Base-by-base conservation (phyloP, 768 basidiomycete species). In the Boletus reticulatus region DNA sequence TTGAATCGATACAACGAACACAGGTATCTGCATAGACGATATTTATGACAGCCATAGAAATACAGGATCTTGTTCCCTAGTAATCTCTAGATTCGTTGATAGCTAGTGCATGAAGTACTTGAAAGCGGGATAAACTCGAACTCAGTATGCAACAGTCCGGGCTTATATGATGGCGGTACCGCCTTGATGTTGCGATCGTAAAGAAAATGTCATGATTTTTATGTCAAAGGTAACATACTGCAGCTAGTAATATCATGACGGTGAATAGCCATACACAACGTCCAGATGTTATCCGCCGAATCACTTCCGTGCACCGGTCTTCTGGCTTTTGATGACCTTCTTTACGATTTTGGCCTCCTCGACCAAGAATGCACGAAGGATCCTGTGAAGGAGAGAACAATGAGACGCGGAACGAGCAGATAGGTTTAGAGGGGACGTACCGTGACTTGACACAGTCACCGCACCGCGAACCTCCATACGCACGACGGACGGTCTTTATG, bases 261-360 rank as follows among this genome's bases (percentile, higher is more conserved):
- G 45, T 37, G 41, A 36, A 53, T 42, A 55, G 47, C 57, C 58
- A 58, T 60, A 59, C 32, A 61, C 5, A n/a, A 17, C 39, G 16
- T 17, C 17, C 31, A 17, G 17, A 16, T 12, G 58, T 22, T 50
- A 44, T 44, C 49, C 27, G 4, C 43, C 17, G 12, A 3, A 54
- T 67, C 58, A 71, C 62, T 71, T 71, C 27, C 58, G 68, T 29
- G 44, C 11, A 32, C 43, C 46, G 17, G 67, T 63, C 58, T 66
- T 71, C 73, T 84, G 92, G 70, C 89, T 88, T 82, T 97, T 97
- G 83, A 98, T 94, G 65, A 98, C 96, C 78, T 85, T 89, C 88
- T 99, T 99, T 72, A 99, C 97, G 67, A 99, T 98, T 82, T 98
- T 98, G 43, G 97, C 97, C 81, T 99, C 97, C 82, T 98, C 97